Base-by-base conservation (phyloP, 2,329 filamentous ascomycete species). In the Colletotrichum liaoningense region DNA sequence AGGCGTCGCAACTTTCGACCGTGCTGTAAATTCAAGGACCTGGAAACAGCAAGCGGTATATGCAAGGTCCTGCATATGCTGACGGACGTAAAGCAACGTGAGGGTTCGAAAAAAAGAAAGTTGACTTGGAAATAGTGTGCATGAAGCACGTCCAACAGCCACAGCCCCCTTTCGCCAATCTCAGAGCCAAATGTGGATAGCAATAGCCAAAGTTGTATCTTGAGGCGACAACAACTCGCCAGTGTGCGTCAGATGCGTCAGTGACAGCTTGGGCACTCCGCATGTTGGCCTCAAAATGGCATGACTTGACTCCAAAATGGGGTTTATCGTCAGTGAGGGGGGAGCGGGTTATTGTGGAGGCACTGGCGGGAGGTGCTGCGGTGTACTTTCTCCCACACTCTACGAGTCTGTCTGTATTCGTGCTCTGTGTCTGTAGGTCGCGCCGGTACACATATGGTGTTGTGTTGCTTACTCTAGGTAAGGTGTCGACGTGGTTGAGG, bases 211-310 rank as follows among this genome's bases (percentile, higher is more conserved):
- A 57, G 22, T 46, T n/a, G 26, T 33, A 49, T n/a, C 42, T 52
- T 8, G 24, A 46, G 63, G 59, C 24, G 49, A 63, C 52, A 35
- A 56, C 19, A 65, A 54, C 57, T 42, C 24, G 58, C 30, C 35
- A 28, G 67, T 64, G 63, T 71, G 68, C 24, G 56, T 56, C 56
- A 67, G 56, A 71, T 22, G 38, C 57, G 28, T 65, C 54, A 42
- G 24, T 49, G 52, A 30, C n/a, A 52, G 38, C 38, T 24, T 30
- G 64, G 30, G 57, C 54, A 38, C 30, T 65, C 57, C 33, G 46
- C 46, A 46, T 35, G 30, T 57, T 33, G 49, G 28, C 66, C 70
- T 64, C n/a, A 22, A 73, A 73, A 56, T 49, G 66, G 70, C 42
- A 69, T 63, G 42, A 35, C 24, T 42, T 57, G 60, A 38, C 19